These are phyloP conservation scores for Oryza glumipatula DNA, from an alignment of 176 grass and related monocot species.

Conservation along the genomic window DNA sequence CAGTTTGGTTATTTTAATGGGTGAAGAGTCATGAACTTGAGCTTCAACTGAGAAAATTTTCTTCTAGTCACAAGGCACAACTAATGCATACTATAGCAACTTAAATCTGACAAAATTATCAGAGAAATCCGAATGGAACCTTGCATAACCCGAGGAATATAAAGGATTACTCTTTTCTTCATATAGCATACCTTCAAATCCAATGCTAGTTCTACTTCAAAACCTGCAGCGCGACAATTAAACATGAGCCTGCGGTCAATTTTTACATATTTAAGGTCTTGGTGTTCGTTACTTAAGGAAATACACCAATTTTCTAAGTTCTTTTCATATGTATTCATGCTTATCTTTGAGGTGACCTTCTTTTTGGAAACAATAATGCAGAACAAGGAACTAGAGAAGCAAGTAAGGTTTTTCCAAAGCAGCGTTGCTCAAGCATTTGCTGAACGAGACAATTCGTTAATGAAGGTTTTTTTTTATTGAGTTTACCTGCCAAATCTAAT, in stretches of 20 bases:
- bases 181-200: not conserved
- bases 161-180: not conserved
- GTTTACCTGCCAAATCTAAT: slow-evolving; percentile 44
- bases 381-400: slow-evolving; percentile 95
- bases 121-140: not conserved
- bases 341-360: slow-evolving; percentile 13
- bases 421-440: slow-evolving; percentile 88
- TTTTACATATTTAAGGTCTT: slow-evolving; percentile 14
- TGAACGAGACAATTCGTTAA: slow-evolving; percentile 83
- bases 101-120: not conserved
- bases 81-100: not conserved
- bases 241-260: not conserved
- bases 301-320: slow-evolving; percentile 18
- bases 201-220: not conserved
- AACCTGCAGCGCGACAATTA: not conserved
- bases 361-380: slow-evolving; percentile 50
- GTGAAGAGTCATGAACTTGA: not conserved
- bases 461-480: slow-evolving; percentile 62
- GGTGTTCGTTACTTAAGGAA: slow-evolving; percentile 1
- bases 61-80: not conserved
- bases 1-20: not conserved
- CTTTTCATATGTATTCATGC: not conserved
- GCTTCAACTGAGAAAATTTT: not conserved
- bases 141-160: not conserved
- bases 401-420: slow-evolving; percentile 96